phyloP scores from a whole-genome alignment of 805 yeast genomes.

The Candida cerambycidarum region DNA sequence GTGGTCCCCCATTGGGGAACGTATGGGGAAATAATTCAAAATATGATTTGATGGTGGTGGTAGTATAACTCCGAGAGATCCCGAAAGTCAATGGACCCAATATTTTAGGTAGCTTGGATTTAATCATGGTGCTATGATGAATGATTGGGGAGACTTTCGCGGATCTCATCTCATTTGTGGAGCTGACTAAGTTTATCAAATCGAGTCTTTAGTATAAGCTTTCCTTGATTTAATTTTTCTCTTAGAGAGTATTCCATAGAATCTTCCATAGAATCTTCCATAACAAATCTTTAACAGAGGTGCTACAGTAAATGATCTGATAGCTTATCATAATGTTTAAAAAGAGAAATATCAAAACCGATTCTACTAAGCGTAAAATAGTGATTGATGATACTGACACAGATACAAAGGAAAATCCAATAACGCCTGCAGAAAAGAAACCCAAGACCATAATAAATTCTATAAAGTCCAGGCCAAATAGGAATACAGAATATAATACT shows the following conservation, averaged over 20 bases:
- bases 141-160: too few species aligned
- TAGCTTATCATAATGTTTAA: too few species aligned
- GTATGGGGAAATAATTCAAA: constrained; percentile 75
- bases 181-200: neutral
- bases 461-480: neutral
- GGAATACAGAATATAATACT: constrained; percentile 5
- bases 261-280: too few species aligned
- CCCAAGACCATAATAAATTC: neutral
- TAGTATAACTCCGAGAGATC: neutral
- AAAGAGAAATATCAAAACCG: constrained; percentile 21
- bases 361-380: constrained; percentile 6
- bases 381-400: constrained; percentile 8
- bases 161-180: neutral
- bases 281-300: too few species aligned
- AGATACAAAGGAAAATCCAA: neutral
- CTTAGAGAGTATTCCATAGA: too few species aligned
- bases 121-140: too few species aligned
- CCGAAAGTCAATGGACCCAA: neutral
- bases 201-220: neutral
- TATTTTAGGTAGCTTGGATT: neutral
- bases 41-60: constrained; percentile 25
- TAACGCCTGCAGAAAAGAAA: neutral
- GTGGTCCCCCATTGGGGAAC: constrained; percentile 66
- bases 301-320: too few species aligned
- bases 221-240: too few species aligned